Conservation (phyloP, 2,329 filamentous ascomycete species). For the Sporothrix euskadiensis region DNA sequence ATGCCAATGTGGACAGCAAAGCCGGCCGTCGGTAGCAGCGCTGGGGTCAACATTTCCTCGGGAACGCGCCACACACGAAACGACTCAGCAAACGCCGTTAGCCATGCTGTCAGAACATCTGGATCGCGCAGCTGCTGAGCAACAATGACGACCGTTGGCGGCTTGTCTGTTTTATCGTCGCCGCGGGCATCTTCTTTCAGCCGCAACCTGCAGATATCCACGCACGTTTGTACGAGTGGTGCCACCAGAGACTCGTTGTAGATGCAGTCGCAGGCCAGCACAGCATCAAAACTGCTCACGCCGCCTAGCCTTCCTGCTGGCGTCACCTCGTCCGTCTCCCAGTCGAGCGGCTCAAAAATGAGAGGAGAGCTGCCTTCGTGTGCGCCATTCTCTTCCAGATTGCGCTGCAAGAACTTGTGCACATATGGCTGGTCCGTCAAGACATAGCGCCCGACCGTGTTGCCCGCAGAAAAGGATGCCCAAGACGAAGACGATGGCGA, state of each 20-base stretch:
- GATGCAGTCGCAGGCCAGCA: conserved; percentile 90
- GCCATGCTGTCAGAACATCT: conserved; percentile 82
- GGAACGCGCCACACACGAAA: conserved; percentile 79
- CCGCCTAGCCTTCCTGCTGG: conserved; percentile 38
- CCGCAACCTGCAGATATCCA: conserved; percentile 68
- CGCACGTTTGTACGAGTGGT: conserved; percentile 80
- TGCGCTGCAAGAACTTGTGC: conserved; percentile 71
- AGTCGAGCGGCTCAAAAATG: conserved; percentile 69
- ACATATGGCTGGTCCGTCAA: conserved; percentile 91
- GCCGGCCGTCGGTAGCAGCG: conserved; percentile 64
- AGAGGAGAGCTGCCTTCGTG: conserved; percentile 41
- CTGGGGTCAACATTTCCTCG: conserved; percentile 59
- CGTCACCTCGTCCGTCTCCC: conserved; percentile 68
- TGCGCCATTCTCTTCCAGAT: conserved; percentile 64
- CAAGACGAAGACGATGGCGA: neutral
- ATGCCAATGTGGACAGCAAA: conserved; percentile 82
- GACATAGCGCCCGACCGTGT: conserved; percentile 63
- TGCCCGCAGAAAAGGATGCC: neutral
- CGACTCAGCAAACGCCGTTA: conserved; percentile 62
- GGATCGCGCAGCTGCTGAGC: conserved; percentile 86
- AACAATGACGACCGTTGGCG: conserved; percentile 71
- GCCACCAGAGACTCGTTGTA: conserved; percentile 87
- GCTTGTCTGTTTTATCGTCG: conserved; percentile 2
- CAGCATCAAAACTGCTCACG: conserved; percentile 61
- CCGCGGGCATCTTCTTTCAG: conserved; percentile 23